phyloP scores from a whole-genome alignment of 2,329 filamentous ascomycete genomes.

The Xylaria arbuscula region DNA sequence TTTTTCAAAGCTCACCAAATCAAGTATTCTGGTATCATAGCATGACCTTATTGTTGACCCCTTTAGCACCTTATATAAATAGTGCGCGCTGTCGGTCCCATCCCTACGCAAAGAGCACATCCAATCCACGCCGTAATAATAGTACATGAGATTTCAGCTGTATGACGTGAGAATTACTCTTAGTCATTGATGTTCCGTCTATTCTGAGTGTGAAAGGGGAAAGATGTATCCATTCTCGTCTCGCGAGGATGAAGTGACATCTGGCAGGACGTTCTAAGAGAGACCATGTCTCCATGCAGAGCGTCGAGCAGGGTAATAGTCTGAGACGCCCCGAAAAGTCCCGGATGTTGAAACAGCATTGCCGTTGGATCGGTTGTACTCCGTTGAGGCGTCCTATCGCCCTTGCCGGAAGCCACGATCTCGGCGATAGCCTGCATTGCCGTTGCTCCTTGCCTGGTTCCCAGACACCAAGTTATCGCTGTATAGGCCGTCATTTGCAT shows the following conservation, averaged over 20 bases:
- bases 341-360: not conserved
- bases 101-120: not conserved
- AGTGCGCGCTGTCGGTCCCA: not conserved
- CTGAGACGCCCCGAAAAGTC: not conserved
- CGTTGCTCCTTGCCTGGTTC: slow-evolving; percentile 38
- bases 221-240: not conserved
- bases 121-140: slow-evolving; percentile 9
- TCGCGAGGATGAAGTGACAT: not conserved
- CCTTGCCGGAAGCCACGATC: slow-evolving; percentile 43
- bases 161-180: slow-evolving; percentile 2
- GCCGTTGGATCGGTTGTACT: not conserved
- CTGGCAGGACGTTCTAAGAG: not conserved
- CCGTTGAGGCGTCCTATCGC: slow-evolving; percentile 38
- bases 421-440: slow-evolving; percentile 37
- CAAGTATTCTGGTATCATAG: not conserved
- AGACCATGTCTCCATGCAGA: not conserved
- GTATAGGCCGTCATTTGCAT: slow-evolving; percentile 59
- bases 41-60: not conserved
- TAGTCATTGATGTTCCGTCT: not conserved
- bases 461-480: slow-evolving; percentile 59
- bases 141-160: slow-evolving; percentile 22
- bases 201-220: not conserved
- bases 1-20: slow-evolving; percentile 3
- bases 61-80: slow-evolving; percentile 1
- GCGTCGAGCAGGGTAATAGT: not conserved